A percentile compares a stretch with the other conserved stretches of the same genome.
phyloP scores from a whole-genome alignment of 345 rosid genomes.

The Conringia planisiliqua region DNA sequence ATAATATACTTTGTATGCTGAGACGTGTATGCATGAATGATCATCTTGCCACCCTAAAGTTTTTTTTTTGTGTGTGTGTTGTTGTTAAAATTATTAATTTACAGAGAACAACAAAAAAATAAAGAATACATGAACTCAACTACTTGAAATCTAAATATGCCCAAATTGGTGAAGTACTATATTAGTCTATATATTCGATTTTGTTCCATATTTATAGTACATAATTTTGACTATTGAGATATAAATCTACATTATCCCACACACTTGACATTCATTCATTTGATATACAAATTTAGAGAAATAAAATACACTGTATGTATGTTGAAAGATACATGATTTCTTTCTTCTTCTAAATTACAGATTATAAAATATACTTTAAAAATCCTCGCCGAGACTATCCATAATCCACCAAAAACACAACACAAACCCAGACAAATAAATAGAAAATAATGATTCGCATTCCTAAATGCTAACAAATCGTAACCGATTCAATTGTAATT shows the following conservation, averaged over 20 bases:
- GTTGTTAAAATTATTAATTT: background rate
- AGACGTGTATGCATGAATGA: constrained; percentile 2
- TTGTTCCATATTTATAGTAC: background rate
- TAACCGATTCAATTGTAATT: too few species aligned
- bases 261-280: background rate
- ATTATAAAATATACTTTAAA: background rate
- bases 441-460: background rate
- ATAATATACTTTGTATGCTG: background rate
- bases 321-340: background rate
- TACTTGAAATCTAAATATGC: background rate
- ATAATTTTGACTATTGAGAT: background rate
- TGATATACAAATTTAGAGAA: too few species aligned
- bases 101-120: background rate
- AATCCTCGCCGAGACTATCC: background rate
- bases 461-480: background rate
- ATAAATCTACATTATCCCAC: background rate
- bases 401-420: background rate
- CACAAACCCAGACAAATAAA: background rate
- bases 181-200: background rate
- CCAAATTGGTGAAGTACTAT: background rate
- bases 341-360: background rate
- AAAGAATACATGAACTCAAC: too few species aligned
- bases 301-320: too few species aligned
- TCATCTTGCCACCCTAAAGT: background rate
- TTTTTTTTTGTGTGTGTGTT: too few species aligned